Conservation (phyloP, 768 basidiomycete genomes). For the Lactifluus rugatus region DNA sequence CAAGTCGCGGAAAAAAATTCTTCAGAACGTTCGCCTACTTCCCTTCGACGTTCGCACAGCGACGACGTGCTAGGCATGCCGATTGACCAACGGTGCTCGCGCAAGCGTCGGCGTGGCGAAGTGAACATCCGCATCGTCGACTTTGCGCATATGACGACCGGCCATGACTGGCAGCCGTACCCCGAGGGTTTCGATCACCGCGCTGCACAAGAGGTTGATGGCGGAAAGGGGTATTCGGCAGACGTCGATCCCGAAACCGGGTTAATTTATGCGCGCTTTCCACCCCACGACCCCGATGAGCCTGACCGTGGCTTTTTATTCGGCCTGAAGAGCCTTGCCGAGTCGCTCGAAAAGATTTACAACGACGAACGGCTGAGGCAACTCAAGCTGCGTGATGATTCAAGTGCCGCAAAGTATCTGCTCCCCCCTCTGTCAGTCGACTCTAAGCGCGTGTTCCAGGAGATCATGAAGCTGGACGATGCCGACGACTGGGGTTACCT, state of each 20-base stretch:
- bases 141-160: slow-evolving; percentile 97
- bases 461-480: slow-evolving; percentile 50
- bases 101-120: slow-evolving; percentile 77
- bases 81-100: slow-evolving; percentile 48
- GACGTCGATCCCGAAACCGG: slow-evolving; percentile 78
- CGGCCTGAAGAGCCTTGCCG: slow-evolving; percentile 74
- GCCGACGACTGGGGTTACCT: slow-evolving; percentile 72
- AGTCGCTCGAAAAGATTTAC: slow-evolving; percentile 77
- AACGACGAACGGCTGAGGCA: slow-evolving; percentile 69
- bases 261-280: slow-evolving; percentile 83
- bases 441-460: slow-evolving; percentile 71
- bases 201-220: slow-evolving; percentile 36
- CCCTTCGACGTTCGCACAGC: slow-evolving; percentile 65
- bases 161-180: slow-evolving; percentile 75
- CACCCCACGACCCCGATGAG: slow-evolving; percentile 79
- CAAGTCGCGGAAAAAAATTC: slow-evolving; percentile 1
- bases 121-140: slow-evolving; percentile 95
- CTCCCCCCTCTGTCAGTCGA: slow-evolving; percentile 58
- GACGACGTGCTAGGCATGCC: slow-evolving; percentile 70
- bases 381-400: slow-evolving; percentile 50
- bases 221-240: slow-evolving; percentile 69
- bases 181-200: slow-evolving; percentile 36
- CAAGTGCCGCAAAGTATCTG: slow-evolving; percentile 35
- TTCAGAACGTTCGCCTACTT: slow-evolving; percentile 1
- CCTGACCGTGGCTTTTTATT: slow-evolving; percentile 93